Percentiles rank a stretch among this genome's conserved stretches.
These are phyloP conservation scores for Coprinopsis cinerea DNA, from an alignment of 768 basidiomycete species.

Conservation along the genomic window DNA sequence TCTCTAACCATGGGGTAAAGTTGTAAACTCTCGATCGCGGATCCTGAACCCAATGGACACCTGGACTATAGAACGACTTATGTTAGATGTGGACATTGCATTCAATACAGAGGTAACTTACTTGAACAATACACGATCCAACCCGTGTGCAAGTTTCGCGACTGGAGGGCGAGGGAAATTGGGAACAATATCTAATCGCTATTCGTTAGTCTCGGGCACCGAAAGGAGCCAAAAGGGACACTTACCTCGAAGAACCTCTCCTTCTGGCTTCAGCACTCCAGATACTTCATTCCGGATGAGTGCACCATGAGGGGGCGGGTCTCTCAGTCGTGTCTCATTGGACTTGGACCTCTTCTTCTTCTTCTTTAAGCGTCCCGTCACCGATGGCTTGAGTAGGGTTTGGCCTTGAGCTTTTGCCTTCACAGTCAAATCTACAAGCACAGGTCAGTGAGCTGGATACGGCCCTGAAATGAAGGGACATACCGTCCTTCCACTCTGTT, in stretches of 20 bases:
- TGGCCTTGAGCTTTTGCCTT: background rate
- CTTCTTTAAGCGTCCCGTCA: too few relatives aligned
- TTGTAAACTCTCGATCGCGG: slow-evolving; percentile 83
- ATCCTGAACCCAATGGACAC: slow-evolving; percentile 86
- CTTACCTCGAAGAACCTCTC: slow-evolving; percentile 36
- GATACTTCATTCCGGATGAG: slow-evolving; percentile 1
- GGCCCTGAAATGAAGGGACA: background rate
- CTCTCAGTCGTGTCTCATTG: background rate
- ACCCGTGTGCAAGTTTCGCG: slow-evolving; percentile 35
- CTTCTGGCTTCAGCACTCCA: slow-evolving; percentile 5
- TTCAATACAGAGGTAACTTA: slow-evolving; percentile 26
- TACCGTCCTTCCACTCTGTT: background rate
- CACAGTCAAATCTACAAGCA: background rate
- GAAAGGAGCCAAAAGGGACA: background rate
- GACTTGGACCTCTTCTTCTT: background rate
- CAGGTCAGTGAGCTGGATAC: background rate
- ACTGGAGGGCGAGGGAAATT: slow-evolving; percentile 35
- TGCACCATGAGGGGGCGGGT: background rate
- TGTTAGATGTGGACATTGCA: slow-evolving; percentile 4
- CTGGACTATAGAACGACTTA: slow-evolving; percentile 48
- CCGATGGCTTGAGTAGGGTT: too few relatives aligned
- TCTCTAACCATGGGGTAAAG: slow-evolving; percentile 66
- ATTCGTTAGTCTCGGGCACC: background rate
- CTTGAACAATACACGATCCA: slow-evolving; percentile 76
- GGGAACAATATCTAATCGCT: slow-evolving; percentile 34